phyloP scores from a whole-genome alignment of 106 monocot genomes.

The Xerophyta viscosa region DNA sequence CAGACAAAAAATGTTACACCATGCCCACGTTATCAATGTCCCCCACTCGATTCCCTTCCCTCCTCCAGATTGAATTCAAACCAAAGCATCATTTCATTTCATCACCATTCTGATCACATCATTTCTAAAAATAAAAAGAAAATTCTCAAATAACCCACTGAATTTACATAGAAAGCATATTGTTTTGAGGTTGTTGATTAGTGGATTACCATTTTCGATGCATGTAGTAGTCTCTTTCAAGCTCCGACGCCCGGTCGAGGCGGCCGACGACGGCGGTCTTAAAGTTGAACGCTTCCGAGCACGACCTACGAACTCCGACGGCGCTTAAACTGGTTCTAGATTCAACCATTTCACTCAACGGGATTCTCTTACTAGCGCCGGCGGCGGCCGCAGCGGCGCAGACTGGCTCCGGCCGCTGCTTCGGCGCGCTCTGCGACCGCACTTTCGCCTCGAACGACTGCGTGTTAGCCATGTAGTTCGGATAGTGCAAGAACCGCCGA shows the following conservation, averaged over 20 bases:
- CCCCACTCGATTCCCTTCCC: no score
- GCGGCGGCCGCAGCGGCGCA: background rate
- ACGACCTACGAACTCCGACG: slow-evolving; percentile 45
- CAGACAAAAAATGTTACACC: no score
- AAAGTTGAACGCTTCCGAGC: slow-evolving; percentile 51
- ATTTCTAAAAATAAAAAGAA: no score
- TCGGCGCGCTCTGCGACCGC: slow-evolving; percentile 91
- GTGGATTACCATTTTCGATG: slow-evolving; percentile 35
- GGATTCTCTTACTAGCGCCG: slow-evolving; percentile 20
- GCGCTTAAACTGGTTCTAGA: slow-evolving; percentile 60
- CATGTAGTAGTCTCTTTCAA: slow-evolving; percentile 28
- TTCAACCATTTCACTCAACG: slow-evolving; percentile 35
- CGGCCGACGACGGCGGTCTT: slow-evolving; percentile 37
- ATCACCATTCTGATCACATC: no score
- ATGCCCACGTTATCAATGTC: no score
- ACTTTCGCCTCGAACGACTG: slow-evolving; percentile 83
- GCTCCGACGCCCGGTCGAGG: slow-evolving; percentile 33
- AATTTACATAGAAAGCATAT: background rate
- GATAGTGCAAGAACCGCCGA: slow-evolving; percentile 18
- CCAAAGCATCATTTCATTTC: no score
- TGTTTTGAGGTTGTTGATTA: background rate
- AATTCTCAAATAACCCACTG: no score
- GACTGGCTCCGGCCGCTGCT: slow-evolving; percentile 53
- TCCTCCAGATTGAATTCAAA: no score
- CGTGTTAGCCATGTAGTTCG: slow-evolving; percentile 82